Conservation (phyloP, 2,329 filamentous ascomycete species). For the Calycina herbarum region DNA sequence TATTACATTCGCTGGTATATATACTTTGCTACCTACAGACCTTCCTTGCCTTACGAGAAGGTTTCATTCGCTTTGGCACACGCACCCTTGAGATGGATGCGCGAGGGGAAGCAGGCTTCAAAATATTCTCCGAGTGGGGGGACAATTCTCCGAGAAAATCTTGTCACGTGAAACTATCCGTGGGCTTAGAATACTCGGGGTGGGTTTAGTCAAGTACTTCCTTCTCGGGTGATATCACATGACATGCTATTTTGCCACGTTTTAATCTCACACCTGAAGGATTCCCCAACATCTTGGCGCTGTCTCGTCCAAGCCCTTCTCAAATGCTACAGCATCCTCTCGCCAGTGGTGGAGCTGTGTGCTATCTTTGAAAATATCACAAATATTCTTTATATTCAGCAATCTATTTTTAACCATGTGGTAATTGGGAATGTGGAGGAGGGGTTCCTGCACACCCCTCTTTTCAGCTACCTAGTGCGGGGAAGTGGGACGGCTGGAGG, state of each 20-base stretch:
- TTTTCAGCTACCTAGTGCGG: background rate
- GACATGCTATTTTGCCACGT: too few relatives aligned
- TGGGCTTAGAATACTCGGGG: too few relatives aligned
- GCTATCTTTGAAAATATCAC: too few relatives aligned
- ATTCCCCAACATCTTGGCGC: too few relatives aligned
- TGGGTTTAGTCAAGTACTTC: too few relatives aligned
- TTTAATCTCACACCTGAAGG: too few relatives aligned
- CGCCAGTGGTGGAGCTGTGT: too few relatives aligned
- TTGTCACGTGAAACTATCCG: too few relatives aligned
- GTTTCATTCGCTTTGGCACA: background rate
- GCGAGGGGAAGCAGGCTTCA: background rate
- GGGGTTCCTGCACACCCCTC: background rate
- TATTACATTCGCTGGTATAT: background rate
- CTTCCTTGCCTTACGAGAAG: background rate
- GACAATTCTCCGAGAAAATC: too few relatives aligned
- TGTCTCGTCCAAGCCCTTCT: too few relatives aligned
- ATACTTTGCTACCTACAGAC: background rate
- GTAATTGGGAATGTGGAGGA: background rate
- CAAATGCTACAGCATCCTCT: too few relatives aligned
- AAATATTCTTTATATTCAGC: background rate
- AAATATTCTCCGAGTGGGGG: background rate
- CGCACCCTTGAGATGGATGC: background rate
- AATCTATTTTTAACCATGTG: background rate
- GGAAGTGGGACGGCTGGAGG: constrained; percentile 10
- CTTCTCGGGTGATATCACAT: too few relatives aligned